These are phyloP conservation scores for Fraxinus sp. DNA, from an alignment of 305 asterid species.

Conservation along the genomic window DNA sequence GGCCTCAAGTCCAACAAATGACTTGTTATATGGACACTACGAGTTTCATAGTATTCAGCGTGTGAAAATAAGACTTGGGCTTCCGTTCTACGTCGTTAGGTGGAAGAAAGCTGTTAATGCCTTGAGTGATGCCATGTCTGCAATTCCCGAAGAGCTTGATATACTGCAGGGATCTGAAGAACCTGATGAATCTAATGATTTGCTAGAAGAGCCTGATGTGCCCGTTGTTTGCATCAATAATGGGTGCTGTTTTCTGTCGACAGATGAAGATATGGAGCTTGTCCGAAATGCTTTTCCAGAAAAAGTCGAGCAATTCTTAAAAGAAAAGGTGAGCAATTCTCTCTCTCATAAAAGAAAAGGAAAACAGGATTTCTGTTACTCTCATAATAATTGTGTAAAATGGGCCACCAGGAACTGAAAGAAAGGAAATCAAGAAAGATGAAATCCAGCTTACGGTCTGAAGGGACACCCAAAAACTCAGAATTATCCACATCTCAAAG, in stretches of 20 bases:
- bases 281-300: constrained; percentile 73
- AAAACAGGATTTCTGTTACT: background rate
- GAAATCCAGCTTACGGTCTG: constrained; percentile 34
- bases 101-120: constrained; percentile 63
- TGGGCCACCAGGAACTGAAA: constrained; percentile 62
- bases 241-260: constrained; percentile 60
- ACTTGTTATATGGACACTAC: constrained; percentile 61
- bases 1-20: constrained; percentile 46
- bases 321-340: constrained; percentile 54
- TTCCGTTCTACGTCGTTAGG: constrained; percentile 58
- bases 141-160: constrained; percentile 37
- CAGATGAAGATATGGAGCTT: constrained; percentile 86
- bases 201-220: constrained; percentile 53
- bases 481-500: constrained; percentile 45
- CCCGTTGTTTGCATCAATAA: constrained; percentile 47
- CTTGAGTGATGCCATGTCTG: constrained; percentile 26
- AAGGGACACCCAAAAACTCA: constrained; percentile 44
- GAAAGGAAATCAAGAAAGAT: constrained; percentile 52
- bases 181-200: constrained; percentile 49
- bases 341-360: background rate
- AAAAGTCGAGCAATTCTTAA: constrained; percentile 48
- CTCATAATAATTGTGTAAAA: constrained; percentile 27
- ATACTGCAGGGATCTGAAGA: constrained; percentile 28
- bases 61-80: constrained; percentile 61
- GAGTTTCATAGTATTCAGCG: constrained; percentile 80